These are phyloP conservation scores for Myriosclerotinia scirpicola DNA, from an alignment of 2,329 filamentous ascomycete genomes.

Conservation along the genomic window DNA sequence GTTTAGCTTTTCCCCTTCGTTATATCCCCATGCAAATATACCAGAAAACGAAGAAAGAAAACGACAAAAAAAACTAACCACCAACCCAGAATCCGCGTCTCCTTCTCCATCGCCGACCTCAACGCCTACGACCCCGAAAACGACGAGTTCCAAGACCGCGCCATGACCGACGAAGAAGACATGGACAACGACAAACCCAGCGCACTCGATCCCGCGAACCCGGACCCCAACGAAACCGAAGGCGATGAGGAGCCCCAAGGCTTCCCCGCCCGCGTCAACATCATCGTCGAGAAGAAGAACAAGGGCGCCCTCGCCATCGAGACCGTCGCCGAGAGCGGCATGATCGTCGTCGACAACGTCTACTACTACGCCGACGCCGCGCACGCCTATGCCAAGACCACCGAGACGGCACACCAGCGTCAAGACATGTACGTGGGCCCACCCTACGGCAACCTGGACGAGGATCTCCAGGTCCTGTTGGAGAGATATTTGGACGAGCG, in stretches of 20 bases:
- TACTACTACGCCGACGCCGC: conserved; percentile 80
- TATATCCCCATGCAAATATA: conserved; percentile 37
- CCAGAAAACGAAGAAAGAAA: neutral
- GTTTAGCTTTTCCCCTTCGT: conserved; percentile 34
- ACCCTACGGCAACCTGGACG: conserved; percentile 89
- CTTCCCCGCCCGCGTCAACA: conserved; percentile 79
- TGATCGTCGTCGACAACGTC: conserved; percentile 85
- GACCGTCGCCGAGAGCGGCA: conserved; percentile 80
- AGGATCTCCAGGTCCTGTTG: conserved; percentile 88
- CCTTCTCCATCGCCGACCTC: conserved; percentile 83
- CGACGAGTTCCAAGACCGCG: conserved; percentile 54
- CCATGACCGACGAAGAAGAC: conserved; percentile 53
- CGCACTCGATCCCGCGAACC: conserved; percentile 56
- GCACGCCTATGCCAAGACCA: conserved; percentile 71
- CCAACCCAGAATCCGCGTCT: conserved; percentile 65
- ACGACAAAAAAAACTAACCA: neutral
- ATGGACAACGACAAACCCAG: conserved; percentile 49
- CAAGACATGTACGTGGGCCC: conserved; percentile 85
- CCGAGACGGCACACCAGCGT: conserved; percentile 75
- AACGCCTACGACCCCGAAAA: conserved; percentile 62
- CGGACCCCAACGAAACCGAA: conserved; percentile 45
- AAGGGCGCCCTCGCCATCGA: conserved; percentile 86
- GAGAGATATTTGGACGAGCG: conserved; percentile 95
- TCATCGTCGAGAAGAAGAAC: conserved; percentile 84
- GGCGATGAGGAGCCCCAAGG: conserved; percentile 52